Percentiles rank a stretch among this genome's conserved stretches.
phyloP scores from a whole-genome alignment of 768 basidiomycete genomes.

The Leucocoprinus sp. region DNA sequence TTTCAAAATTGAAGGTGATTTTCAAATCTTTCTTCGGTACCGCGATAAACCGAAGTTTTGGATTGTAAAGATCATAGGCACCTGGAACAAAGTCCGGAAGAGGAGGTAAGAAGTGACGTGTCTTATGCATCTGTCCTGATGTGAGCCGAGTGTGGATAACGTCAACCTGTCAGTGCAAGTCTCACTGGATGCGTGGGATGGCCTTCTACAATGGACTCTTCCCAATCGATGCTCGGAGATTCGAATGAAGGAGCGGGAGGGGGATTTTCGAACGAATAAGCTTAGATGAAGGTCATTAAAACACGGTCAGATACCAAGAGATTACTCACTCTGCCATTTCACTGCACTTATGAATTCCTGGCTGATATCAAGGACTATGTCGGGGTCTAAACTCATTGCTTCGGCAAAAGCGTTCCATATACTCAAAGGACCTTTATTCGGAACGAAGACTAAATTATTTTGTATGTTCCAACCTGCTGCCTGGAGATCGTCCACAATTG shows the following conservation, averaged over 20 bases:
- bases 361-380: conserved; percentile 32
- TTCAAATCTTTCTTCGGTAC: conserved; percentile 34
- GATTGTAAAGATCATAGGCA: conserved; percentile 40
- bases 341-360: conserved; percentile 41
- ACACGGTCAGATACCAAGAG: neutral
- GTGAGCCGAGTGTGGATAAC: neutral
- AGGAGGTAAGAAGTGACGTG: conserved; percentile 43
- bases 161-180: neutral
- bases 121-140: conserved; percentile 45
- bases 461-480: conserved; percentile 20
- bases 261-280: conserved; percentile 42
- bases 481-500: conserved; percentile 21
- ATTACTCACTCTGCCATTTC: conserved; percentile 41
- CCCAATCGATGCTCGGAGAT: conserved; percentile 48
- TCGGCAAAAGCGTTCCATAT: conserved; percentile 38
- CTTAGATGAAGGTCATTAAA: conserved; percentile 16
- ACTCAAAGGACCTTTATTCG: conserved; percentile 25
- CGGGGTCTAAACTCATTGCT: conserved; percentile 26
- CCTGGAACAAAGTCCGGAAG: conserved; percentile 37
- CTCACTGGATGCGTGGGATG: conserved; percentile 53
- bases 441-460: conserved; percentile 18
- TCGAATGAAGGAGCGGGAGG: conserved; percentile 34
- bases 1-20: conserved; percentile 45
- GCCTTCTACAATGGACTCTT: conserved; percentile 53
- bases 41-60: conserved; percentile 39